Percentiles rank a stretch among this genome's conserved stretches.
Conservation (phyloP, 371 early-diverging fungal genomes). For the Mortierella sp. region DNA sequence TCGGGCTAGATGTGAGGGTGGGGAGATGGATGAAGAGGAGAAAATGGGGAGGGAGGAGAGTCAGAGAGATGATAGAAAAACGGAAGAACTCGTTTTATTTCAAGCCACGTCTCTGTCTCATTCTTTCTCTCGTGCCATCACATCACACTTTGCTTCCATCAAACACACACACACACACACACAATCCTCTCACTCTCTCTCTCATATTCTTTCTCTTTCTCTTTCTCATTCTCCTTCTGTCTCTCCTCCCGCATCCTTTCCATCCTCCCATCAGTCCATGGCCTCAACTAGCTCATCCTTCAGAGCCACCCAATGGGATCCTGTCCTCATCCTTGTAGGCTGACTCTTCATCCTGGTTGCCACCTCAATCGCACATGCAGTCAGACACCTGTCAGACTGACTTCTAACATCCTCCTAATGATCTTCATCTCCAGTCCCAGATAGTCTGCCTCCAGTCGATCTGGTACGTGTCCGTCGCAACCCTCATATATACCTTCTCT, state of each 20-base stretch:
- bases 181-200: too few species aligned
- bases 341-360: background rate
- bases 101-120: too few species aligned
- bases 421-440: conserved; percentile 48
- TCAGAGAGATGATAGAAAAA: background rate
- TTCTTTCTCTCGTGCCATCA: too few species aligned
- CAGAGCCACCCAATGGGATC: conserved; percentile 55
- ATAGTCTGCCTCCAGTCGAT: conserved; percentile 71
- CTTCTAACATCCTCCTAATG: background rate
- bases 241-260: too few species aligned
- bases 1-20: background rate
- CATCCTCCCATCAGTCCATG: conserved; percentile 11
- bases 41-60: background rate
- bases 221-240: background rate
- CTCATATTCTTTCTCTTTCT: too few species aligned
- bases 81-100: background rate
- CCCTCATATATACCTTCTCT: conserved; percentile 65
- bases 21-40: background rate
- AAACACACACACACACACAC: too few species aligned
- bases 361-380: background rate
- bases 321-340: conserved; percentile 48
- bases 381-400: background rate
- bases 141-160: too few species aligned
- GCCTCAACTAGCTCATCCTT: conserved; percentile 39
- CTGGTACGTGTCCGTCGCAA: conserved; percentile 70